Base-by-base conservation (phyloP, 768 basidiomycete species). In the Mycena alexandri region DNA sequence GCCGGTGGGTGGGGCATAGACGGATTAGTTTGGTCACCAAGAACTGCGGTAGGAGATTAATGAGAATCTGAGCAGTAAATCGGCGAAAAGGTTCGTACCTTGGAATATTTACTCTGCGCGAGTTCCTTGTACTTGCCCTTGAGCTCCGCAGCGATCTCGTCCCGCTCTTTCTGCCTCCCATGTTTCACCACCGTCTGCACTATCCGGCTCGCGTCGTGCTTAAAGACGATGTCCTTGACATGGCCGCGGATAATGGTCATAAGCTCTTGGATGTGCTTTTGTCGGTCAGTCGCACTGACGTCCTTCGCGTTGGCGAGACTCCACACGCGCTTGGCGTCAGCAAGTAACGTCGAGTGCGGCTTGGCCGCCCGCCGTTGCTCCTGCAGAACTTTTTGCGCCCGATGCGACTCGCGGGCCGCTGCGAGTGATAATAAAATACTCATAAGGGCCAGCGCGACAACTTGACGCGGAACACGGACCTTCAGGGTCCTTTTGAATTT, bases 131-230 rank as follows among this genome's bases (percentile, higher is more conserved):
- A 97, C 61, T 85, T 84, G 1, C 95, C 95, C 75, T 93, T 91
- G 53, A 98, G 83, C 79, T 98, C 96, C 12, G 78, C 78, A 0
- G 94, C 96, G 53, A 98, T 86, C 75, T 94, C 90, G 46, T 93
- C 87, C 50, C 95, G 79, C 77, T 96, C 92, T 67, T 83, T 82
- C 72, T 85, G 91, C 21, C 87, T 84, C 5, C 96, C 96, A 65
- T 92, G 88, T 74, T 93, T 96, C 53, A 97, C 92, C 14, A 93
- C 82, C 0, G 89, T 92, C 76, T 93, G 92, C 22, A 93, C 87
- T 67, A 94, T 94, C 70, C 91, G 87, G 73, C 94, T 95, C 10
- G 94, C 95, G 77, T 97, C 95, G 73, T 97, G 96, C 78, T 96
- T 97, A 75, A 94, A 86, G 2, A 93, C 91, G 42, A 97, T 89